Percentiles rank a stretch among this genome's conserved stretches.
Evolutionary conservation across 257 asterid genomes (phyloP).

Genomic region (Solanum gandarillasii): DNA sequence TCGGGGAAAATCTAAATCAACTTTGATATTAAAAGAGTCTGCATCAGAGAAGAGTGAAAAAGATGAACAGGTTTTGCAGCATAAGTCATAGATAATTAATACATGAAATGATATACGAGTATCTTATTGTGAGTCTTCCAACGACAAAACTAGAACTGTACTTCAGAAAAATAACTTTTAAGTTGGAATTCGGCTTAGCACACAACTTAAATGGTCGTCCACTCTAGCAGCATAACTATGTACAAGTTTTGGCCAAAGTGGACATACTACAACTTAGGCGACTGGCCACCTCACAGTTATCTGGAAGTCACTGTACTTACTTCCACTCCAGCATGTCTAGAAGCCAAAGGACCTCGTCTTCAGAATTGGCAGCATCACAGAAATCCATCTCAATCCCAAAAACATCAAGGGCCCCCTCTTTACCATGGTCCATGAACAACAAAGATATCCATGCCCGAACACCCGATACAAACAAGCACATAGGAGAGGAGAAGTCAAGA

Average conservation of each 20-base stretch:
- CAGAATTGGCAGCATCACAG: slow-evolving; percentile 80
- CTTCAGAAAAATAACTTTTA: neutral
- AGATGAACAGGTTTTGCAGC: neutral
- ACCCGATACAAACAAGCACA: slow-evolving; percentile 69
- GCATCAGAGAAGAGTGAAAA: neutral
- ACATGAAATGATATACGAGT: neutral
- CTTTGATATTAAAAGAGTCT: neutral
- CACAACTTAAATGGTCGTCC: neutral
- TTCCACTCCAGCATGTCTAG: slow-evolving; percentile 99
- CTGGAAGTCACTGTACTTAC: slow-evolving; percentile 20
- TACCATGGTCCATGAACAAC: slow-evolving; percentile 75
- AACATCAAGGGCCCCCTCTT: slow-evolving; percentile 65
- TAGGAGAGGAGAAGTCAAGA: slow-evolving; percentile 89
- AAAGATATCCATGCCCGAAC: slow-evolving; percentile 96
- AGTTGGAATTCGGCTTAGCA: neutral
- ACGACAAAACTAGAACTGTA: neutral
- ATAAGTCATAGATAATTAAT: neutral
- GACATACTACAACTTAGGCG: neutral
- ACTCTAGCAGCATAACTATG: neutral
- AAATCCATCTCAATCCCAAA: slow-evolving; percentile 92
- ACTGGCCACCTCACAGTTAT: neutral
- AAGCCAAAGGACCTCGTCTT: slow-evolving; percentile 78
- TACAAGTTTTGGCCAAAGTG: slow-evolving; percentile 6
- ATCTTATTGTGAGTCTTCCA: neutral
- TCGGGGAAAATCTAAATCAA: neutral